A percentile compares a stretch with the other conserved stretches of the same genome.
These are phyloP conservation scores for Trichomonas tenax DNA, from an alignment of 208 protist species.

Conservation along the genomic window DNA sequence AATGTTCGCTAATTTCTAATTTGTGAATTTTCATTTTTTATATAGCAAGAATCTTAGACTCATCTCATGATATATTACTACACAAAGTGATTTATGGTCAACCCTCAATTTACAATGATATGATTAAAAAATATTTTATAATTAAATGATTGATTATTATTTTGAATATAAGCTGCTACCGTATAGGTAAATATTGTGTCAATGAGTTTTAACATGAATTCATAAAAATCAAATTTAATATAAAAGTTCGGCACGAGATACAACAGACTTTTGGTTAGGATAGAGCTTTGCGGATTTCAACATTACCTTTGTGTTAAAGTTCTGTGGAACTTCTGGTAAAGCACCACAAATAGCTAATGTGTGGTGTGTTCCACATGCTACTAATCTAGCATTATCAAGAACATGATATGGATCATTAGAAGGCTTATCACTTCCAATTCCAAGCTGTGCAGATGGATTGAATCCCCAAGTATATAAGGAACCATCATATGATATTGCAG, in stretches of 20 bases:
- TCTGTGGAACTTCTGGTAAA: neutral
- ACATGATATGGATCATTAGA: neutral
- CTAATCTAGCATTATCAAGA: neutral
- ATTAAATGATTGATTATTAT: no score
- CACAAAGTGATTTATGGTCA: no score
- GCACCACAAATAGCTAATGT: neutral
- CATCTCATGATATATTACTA: no score
- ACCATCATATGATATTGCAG: neutral
- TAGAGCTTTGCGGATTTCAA: neutral
- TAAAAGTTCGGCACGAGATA: neutral
- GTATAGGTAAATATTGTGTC: no score
- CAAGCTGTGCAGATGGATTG: slow-evolving; percentile 3
- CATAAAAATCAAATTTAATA: neutral
- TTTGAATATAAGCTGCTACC: no score
- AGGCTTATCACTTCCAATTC: neutral
- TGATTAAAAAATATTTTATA: no score
- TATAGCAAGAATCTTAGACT: no score
- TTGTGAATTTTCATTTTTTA: no score
- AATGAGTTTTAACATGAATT: neutral
- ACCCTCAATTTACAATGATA: no score
- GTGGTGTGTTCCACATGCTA: neutral
- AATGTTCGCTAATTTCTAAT: no score
- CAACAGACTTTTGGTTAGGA: neutral
- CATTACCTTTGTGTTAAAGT: neutral
- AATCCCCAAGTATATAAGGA: neutral